phyloP scores from a whole-genome alignment of 1,139 yeast genomes.

The Suhomyces chickasaworum region DNA sequence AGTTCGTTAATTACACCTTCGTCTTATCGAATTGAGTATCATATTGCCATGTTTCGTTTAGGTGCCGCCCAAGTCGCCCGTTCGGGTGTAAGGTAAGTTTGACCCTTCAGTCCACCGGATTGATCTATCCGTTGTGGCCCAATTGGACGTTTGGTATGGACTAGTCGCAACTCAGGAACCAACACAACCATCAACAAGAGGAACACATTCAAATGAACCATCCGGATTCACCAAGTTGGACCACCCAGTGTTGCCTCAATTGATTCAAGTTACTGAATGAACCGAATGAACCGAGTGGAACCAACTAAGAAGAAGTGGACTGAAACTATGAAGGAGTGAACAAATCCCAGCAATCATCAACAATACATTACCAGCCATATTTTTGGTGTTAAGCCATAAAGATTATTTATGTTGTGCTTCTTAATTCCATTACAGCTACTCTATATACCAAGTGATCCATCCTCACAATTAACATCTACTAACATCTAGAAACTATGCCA shows the following conservation, averaged over 20 bases:
- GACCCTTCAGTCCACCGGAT: background rate
- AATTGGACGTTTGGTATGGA: background rate
- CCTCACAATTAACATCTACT: constrained; percentile 15
- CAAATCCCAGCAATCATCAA: too few relatives aligned
- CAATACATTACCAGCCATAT: too few relatives aligned
- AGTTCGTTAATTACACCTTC: constrained; percentile 10
- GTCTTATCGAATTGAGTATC: constrained; percentile 14
- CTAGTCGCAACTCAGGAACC: background rate
- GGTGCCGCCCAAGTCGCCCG: constrained; percentile 66
- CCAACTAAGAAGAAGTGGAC: background rate
- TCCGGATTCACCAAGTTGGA: background rate
- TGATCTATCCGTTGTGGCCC: background rate
- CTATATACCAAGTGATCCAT: background rate
- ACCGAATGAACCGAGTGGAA: background rate
- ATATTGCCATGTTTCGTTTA: constrained; percentile 59
- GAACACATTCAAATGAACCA: background rate
- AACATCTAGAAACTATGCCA: constrained; percentile 81
- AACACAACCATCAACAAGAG: background rate
- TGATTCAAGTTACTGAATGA: background rate
- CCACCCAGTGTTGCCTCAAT: background rate
- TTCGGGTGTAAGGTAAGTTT: constrained; percentile 58
- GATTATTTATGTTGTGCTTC: too few relatives aligned
- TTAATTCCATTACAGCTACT: background rate
- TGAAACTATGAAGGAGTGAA: too few relatives aligned
- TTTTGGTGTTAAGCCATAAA: background rate